Evolutionary conservation across 257 asterid species (phyloP).

Genomic region (Primulina huaijiensis): DNA sequence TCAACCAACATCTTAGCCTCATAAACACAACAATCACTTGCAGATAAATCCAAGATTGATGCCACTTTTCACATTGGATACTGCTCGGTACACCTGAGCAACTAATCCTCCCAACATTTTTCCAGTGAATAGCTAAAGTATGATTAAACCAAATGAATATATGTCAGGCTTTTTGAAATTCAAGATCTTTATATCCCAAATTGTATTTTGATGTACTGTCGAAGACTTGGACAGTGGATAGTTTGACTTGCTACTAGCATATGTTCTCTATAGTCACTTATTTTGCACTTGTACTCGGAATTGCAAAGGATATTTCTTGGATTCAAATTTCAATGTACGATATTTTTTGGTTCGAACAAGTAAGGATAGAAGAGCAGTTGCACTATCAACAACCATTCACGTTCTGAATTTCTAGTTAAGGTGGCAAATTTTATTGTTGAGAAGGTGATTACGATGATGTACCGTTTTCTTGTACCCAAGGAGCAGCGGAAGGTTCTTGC

Average conservation of each 20-base stretch:
- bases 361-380: slow-evolving; percentile 58
- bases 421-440: slow-evolving; percentile 32
- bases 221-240: slow-evolving; percentile 63
- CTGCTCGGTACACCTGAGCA: slow-evolving; percentile 46
- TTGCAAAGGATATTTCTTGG: slow-evolving; percentile 71
- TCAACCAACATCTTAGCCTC: slow-evolving; percentile 66
- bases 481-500: too few species aligned
- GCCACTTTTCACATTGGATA: slow-evolving; percentile 37
- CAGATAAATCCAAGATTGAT: slow-evolving; percentile 57
- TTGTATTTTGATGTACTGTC: slow-evolving; percentile 40
- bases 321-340: slow-evolving; percentile 68
- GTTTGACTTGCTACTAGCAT: slow-evolving; percentile 47
- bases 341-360: slow-evolving; percentile 39
- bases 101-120: slow-evolving; percentile 43
- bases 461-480: too few species aligned
- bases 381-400: slow-evolving; percentile 56
- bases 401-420: slow-evolving; percentile 71
- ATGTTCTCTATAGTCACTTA: slow-evolving; percentile 58
- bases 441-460: slow-evolving; percentile 54
- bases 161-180: slow-evolving; percentile 63
- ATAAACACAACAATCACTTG: slow-evolving; percentile 76
- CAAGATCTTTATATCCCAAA: slow-evolving; percentile 69
- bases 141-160: slow-evolving; percentile 66
- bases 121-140: slow-evolving; percentile 73
- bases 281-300: slow-evolving; percentile 47